A percentile compares a stretch with the other conserved stretches of the same genome.
Evolutionary conservation across 805 yeast species (phyloP).

Genomic region (Spathaspora sp.): DNA sequence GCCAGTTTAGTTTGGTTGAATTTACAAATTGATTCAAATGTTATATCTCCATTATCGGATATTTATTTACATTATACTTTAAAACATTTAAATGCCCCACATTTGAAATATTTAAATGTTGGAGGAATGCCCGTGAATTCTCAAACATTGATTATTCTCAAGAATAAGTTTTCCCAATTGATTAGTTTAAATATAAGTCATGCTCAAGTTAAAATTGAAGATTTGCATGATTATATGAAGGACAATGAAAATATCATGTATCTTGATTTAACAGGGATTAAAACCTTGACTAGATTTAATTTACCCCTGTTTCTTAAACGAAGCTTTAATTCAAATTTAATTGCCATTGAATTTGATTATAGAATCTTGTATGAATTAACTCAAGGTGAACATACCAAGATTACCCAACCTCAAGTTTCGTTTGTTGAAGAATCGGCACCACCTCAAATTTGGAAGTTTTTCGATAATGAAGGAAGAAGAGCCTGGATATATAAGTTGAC

Average conservation of each 20-base stretch:
- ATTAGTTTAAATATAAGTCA: conserved; percentile 43
- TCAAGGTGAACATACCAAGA: conserved; percentile 27
- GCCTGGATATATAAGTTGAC: conserved; percentile 68
- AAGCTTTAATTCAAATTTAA: conserved; percentile 30
- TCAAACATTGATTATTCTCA: conserved; percentile 35
- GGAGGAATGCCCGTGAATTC: conserved; percentile 60
- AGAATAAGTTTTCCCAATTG: conserved; percentile 34
- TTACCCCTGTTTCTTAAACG: conserved; percentile 25
- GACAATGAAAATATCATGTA: conserved; percentile 39
- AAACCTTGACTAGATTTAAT: conserved; percentile 57
- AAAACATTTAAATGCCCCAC: conserved; percentile 40
- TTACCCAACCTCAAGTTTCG: conserved; percentile 26
- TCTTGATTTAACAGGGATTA: conserved; percentile 66
- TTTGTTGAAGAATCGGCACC: conserved; percentile 21
- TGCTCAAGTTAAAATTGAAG: conserved; percentile 32
- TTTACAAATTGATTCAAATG: conserved; percentile 59
- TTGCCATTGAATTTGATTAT: conserved; percentile 65
- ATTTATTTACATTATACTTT: conserved; percentile 45
- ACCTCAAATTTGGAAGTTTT: conserved; percentile 46
- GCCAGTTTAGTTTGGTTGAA: conserved; percentile 62
- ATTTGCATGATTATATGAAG: conserved; percentile 31
- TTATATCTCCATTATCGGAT: conserved; percentile 54
- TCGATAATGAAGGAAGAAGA: conserved; percentile 68
- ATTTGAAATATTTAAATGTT: conserved; percentile 51
- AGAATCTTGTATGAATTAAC: conserved; percentile 50